Evolutionary conservation across 768 basidiomycete genomes (phyloP).

Genomic region (Paxillus rubicundulus): DNA sequence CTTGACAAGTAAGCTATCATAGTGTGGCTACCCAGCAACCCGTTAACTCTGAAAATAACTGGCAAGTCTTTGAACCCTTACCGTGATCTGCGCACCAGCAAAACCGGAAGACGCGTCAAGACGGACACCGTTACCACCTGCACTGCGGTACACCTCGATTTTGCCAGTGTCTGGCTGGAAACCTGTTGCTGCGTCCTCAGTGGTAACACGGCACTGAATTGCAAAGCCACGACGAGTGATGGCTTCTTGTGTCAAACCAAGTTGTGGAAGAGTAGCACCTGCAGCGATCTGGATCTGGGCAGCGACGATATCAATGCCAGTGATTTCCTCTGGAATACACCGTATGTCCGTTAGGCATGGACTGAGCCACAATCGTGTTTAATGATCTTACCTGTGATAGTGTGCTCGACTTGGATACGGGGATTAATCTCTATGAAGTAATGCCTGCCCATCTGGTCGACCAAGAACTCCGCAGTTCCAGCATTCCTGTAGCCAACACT

Average conservation of each 20-base stretch:
- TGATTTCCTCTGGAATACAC: slow-evolving; percentile 88
- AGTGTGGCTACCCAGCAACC: slow-evolving; percentile 69
- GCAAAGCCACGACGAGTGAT: slow-evolving; percentile 96
- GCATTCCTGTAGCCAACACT: slow-evolving; percentile 96
- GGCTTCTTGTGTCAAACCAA: slow-evolving; percentile 93
- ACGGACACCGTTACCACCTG: slow-evolving; percentile 97
- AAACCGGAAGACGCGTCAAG: slow-evolving; percentile 97
- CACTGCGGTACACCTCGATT: slow-evolving; percentile 98
- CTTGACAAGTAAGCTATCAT: slow-evolving; percentile 97
- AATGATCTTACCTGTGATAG: slow-evolving; percentile 77
- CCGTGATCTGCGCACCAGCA: slow-evolving; percentile 98
- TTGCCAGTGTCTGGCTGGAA: slow-evolving; percentile 99
- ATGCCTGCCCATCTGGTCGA: slow-evolving; percentile 93
- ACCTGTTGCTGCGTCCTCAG: slow-evolving; percentile 86
- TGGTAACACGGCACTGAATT: slow-evolving; percentile 98
- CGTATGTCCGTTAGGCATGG: background rate
- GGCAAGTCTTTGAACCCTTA: slow-evolving; percentile 34
- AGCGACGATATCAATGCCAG: slow-evolving; percentile 98
- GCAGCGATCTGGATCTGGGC: slow-evolving; percentile 99
- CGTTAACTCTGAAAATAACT: slow-evolving; percentile 2
- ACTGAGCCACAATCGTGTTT: background rate
- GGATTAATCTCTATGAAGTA: slow-evolving; percentile 99
- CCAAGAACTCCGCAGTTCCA: slow-evolving; percentile 97
- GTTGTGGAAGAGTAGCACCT: slow-evolving; percentile 91
- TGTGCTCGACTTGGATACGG: slow-evolving; percentile 99